Evolutionary conservation across 2,329 filamentous ascomycete species (phyloP), one percentile per base, ranked within the genome.

Genomic region (Xylaria hypoxylon): DNA sequence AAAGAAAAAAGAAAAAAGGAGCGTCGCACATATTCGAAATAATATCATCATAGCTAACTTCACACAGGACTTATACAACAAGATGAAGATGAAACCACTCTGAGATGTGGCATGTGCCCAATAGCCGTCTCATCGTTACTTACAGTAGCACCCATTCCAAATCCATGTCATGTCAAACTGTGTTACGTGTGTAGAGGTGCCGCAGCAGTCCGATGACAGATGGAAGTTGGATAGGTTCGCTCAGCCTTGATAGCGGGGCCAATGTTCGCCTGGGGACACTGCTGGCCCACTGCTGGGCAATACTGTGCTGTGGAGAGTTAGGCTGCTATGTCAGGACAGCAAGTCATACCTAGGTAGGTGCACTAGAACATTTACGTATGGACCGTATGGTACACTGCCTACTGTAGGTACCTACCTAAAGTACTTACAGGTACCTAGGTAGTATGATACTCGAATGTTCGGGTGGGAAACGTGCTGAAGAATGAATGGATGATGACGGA

Each of bases 161-260:
- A 67, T 63, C 50, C 53, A 47, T 44, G 31, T 28, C 53, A 47
- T 44, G 31, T 28, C 55, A 48, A 22, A 28, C 22, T 17, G n/a
- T 50, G 33, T 58, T 52, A 44, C 50, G 51, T 53, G 60, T 64
- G 11, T 38, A 51, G 52, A 45, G n/a, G 44, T 64, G 50, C 28
- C 56, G 60, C 60, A 60, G 60, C 51, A 60, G 56, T n/a, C 59
- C 6, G 48, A 66, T 60, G 62, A 60, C 50, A 44, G 42, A 60
- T 42, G 11, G 22, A 31, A 38, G 22, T 44, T 40, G 17, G 38
- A 11, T 5, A 58, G 24, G 56, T 45, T 64, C 48, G 33, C 65
- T 68, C 65, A 68, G 65, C 65, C 65, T 65, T 68, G 65, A 68
- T 68, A 59, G 65, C 65, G 65, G 65, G 59, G 62, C 53, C 47